Conservation (phyloP, 2,329 filamentous ascomycete species). For the Aurifilum marmelostoma region DNA sequence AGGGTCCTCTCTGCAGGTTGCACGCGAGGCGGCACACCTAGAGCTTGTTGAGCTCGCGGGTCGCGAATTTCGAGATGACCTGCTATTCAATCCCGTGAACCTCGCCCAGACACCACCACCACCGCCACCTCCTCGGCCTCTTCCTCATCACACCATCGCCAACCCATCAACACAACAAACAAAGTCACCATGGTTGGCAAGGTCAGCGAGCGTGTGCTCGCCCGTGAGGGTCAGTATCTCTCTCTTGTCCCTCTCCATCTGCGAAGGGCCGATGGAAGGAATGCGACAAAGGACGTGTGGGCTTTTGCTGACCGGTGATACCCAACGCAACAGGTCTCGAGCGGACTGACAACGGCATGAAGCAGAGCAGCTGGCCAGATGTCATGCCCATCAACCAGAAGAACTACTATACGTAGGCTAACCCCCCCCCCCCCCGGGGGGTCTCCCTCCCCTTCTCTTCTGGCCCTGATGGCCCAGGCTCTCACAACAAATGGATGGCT, state of each 20-base stretch:
- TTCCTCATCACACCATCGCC: conserved; percentile 18
- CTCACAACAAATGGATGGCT: conserved; percentile 34
- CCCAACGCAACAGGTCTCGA: conserved; percentile 74
- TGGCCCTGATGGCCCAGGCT: conserved; percentile 3
- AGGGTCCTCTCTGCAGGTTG: conserved; percentile 10
- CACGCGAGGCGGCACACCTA: conserved; percentile 21
- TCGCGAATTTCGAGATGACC: conserved; percentile 27
- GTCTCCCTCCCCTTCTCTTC: not conserved
- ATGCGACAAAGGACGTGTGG: conserved; percentile 8
- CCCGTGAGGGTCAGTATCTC: conserved; percentile 58
- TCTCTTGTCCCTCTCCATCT: not conserved
- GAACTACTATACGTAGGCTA: conserved; percentile 91
- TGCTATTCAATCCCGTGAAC: not conserved
- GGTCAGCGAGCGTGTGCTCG: conserved; percentile 67
- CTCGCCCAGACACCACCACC: conserved; percentile 13
- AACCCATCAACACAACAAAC: conserved; percentile 29
- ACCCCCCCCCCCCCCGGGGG: not conserved
- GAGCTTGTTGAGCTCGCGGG: conserved; percentile 19
- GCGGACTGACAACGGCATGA: conserved; percentile 98
- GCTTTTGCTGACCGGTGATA: conserved; percentile 22
- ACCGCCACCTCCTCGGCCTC: conserved; percentile 6
- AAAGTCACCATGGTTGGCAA: conserved; percentile 63
- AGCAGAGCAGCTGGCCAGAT: conserved; percentile 90
- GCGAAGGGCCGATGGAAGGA: not conserved
- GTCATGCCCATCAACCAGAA: conserved; percentile 97